Evolutionary conservation across 179 eudicot genomes (phyloP).

Genomic region (Pouteria campechiana): DNA sequence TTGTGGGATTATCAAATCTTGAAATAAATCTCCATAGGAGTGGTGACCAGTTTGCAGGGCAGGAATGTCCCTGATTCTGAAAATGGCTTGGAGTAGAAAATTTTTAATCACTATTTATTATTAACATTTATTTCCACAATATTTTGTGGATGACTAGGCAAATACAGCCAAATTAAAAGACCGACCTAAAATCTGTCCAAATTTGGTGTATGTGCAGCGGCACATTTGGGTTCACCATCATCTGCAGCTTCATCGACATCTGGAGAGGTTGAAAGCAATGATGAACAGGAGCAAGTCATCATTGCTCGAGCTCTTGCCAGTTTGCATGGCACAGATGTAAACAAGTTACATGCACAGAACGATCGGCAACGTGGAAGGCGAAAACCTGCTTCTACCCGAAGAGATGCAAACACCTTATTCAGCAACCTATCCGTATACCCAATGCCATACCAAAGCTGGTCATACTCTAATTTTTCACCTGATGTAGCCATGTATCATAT

Average conservation of each 20-base stretch:
- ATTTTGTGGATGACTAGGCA: background rate
- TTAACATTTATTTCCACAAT: background rate
- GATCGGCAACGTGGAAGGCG: no score
- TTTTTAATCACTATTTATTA: background rate
- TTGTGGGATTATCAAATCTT: no score
- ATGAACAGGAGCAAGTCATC: slow-evolving; percentile 42
- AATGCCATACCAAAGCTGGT: no score
- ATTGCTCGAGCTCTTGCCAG: slow-evolving; percentile 40
- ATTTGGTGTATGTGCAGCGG: slow-evolving; percentile 26
- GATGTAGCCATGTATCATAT: no score
- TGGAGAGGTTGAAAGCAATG: slow-evolving; percentile 15
- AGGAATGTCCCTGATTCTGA: background rate
- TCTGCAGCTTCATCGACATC: slow-evolving; percentile 19
- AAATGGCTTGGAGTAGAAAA: background rate
- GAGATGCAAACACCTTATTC: no score
- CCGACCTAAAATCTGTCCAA: background rate
- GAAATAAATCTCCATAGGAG: no score
- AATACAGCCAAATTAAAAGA: background rate
- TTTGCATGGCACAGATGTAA: no score
- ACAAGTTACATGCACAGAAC: no score
- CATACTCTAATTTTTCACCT: no score
- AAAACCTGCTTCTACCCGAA: no score
- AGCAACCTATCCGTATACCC: no score
- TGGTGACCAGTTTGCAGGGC: background rate
- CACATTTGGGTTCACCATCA: slow-evolving; percentile 19